phyloP scores from a whole-genome alignment of 768 basidiomycete genomes.

The Amanita pallidorosea region DNA sequence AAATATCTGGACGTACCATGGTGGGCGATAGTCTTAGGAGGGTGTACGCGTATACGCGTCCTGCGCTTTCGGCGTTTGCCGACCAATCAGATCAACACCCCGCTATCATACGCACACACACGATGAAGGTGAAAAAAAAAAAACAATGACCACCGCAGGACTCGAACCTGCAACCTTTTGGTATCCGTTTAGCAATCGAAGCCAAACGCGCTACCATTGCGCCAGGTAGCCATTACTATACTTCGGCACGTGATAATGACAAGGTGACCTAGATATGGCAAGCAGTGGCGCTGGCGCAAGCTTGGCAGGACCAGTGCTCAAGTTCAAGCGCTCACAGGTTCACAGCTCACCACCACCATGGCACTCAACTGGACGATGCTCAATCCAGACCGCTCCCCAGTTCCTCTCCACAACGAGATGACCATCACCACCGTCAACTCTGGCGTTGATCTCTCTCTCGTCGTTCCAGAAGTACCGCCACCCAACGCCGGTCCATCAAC shows the following conservation, averaged over 20 bases:
- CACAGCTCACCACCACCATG: constrained; percentile 27
- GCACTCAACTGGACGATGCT: constrained; percentile 76
- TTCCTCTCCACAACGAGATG: constrained; percentile 55
- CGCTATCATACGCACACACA: background rate
- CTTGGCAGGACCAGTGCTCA: too few species aligned
- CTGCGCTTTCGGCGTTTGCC: background rate
- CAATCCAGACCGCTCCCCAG: constrained; percentile 40
- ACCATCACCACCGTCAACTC: constrained; percentile 44
- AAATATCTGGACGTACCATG: background rate
- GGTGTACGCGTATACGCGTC: constrained; percentile 1
- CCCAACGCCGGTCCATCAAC: constrained; percentile 17
- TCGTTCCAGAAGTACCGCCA: constrained; percentile 45
- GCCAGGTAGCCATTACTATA: constrained; percentile 55
- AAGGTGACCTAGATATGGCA: too few species aligned
- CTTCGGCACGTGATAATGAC: background rate
- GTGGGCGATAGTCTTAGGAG: background rate
- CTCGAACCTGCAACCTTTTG: constrained; percentile 97
- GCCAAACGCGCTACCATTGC: constrained; percentile 96
- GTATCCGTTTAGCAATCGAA: constrained; percentile 67
- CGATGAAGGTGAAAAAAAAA: background rate
- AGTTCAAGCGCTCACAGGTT: background rate
- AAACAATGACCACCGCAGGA: constrained; percentile 76
- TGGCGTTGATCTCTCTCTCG: constrained; percentile 48
- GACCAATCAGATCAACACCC: background rate
- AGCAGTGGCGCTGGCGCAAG: too few species aligned